A percentile compares a stretch with the other conserved stretches of the same genome.
Conservation (phyloP, 768 basidiomycete species). For the Trametes gibbosa region DNA sequence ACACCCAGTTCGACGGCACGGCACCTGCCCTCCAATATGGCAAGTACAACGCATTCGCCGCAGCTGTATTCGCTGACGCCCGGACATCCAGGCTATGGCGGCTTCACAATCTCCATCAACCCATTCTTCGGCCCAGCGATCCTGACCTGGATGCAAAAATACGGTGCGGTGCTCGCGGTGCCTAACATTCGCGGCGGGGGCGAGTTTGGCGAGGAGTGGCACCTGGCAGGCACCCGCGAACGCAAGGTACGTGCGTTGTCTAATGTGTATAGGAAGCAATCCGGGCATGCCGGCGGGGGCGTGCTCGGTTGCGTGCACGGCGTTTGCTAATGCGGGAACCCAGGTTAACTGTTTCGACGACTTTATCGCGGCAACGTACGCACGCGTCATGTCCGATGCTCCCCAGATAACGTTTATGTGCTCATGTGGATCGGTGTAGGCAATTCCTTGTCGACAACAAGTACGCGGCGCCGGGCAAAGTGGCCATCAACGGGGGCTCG, state of each 20-base stretch:
- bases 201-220: conserved; percentile 88
- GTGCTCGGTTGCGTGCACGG: neutral
- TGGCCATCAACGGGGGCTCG: conserved; percentile 76
- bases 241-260: conserved; percentile 55
- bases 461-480: conserved; percentile 64
- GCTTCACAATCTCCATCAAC: conserved; percentile 67
- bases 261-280: too few relatives aligned
- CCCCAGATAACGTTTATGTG: too few relatives aligned
- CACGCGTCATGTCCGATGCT: too few relatives aligned
- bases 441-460: conserved; percentile 72
- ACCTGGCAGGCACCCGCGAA: conserved; percentile 65
- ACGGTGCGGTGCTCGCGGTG: conserved; percentile 62
- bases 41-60: conserved; percentile 25
- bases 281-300: conserved; percentile 1
- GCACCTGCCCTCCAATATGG: conserved; percentile 80
- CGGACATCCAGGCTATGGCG: conserved; percentile 65
- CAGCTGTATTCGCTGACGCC: neutral
- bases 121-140: conserved; percentile 72
- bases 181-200: conserved; percentile 54
- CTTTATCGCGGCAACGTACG: conserved; percentile 78
- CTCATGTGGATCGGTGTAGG: conserved; percentile 33
- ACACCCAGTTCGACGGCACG: conserved; percentile 66
- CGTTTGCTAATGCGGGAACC: neutral
- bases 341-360: conserved; percentile 78
- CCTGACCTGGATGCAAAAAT: conserved; percentile 71